A percentile compares a stretch with the other conserved stretches of the same genome.
Conservation (phyloP, 306 rosid genomes). For the Prunus campanulata region DNA sequence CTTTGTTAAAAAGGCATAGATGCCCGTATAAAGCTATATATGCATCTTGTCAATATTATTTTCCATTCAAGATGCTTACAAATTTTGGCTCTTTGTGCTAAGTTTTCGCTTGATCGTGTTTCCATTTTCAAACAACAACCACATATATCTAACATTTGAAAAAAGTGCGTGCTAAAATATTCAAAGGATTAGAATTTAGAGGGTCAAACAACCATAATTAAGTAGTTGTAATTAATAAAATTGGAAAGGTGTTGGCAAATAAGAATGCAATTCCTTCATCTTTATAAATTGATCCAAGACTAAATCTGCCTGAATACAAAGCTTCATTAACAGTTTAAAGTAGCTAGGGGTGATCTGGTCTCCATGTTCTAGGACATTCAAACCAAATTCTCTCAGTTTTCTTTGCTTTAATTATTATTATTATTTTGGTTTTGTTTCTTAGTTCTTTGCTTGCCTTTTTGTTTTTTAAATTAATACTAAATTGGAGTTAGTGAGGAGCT, state of each 20-base stretch:
- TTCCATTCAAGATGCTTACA: not conserved
- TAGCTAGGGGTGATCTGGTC: too few species aligned
- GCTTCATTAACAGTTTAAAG: too few species aligned
- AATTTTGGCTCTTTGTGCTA: not conserved
- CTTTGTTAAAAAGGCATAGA: not conserved
- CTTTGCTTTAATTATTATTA: not conserved
- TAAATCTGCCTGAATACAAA: too few species aligned
- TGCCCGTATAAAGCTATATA: not conserved
- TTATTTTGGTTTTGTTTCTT: too few species aligned
- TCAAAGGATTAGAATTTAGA: not conserved
- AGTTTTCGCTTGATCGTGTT: not conserved
- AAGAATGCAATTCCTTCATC: not conserved
- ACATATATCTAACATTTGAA: not conserved
- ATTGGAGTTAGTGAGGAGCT: not conserved
- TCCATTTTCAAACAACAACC: too few species aligned
- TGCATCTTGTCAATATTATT: not conserved
- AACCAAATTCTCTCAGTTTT: not conserved
- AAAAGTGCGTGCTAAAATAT: too few species aligned
- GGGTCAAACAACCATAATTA: not conserved
- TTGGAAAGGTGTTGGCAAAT: too few species aligned
- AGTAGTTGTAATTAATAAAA: not conserved
- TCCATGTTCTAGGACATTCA: not conserved
- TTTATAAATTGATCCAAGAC: too few species aligned
- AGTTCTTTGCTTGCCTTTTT: not conserved
- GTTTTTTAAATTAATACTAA: not conserved